These are phyloP conservation scores for Pseudogymnoascus sp. DNA, from an alignment of 2,329 filamentous ascomycete genomes.

Conservation along the genomic window DNA sequence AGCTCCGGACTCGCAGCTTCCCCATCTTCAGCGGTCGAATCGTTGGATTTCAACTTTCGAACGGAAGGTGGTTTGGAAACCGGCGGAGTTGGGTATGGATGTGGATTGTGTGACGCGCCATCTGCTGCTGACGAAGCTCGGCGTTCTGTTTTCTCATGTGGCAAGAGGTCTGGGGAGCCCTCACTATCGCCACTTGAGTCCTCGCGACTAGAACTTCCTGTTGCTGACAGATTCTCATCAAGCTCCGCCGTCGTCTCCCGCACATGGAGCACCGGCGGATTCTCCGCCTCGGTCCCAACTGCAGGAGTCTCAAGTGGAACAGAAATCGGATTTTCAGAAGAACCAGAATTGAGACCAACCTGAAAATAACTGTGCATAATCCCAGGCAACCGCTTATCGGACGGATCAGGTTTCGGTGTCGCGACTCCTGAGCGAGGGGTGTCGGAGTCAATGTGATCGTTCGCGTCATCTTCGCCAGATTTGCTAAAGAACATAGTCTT, in stretches of 20 bases:
- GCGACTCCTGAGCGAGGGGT: slow-evolving; percentile 85
- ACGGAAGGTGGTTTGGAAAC: slow-evolving; percentile 41
- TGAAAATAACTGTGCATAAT: slow-evolving; percentile 97
- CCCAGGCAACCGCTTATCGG: slow-evolving; percentile 89
- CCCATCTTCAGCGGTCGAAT: slow-evolving; percentile 34
- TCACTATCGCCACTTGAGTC: slow-evolving; percentile 21
- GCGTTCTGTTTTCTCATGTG: slow-evolving; percentile 20
- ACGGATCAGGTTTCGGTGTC: slow-evolving; percentile 86
- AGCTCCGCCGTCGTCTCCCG: slow-evolving; percentile 19
- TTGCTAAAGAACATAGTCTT: slow-evolving; percentile 10
- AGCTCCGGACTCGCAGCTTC: slow-evolving; percentile 28
- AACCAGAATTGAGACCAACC: slow-evolving; percentile 74
- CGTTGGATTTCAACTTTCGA: slow-evolving; percentile 36
- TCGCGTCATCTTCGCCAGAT: slow-evolving; percentile 55
- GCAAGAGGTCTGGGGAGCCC: slow-evolving; percentile 18
- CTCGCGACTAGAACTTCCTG: slow-evolving; percentile 22
- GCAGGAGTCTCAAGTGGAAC: slow-evolving; percentile 25
- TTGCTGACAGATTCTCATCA: slow-evolving; percentile 21
- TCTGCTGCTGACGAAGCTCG: slow-evolving; percentile 19
- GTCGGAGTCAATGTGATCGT: slow-evolving; percentile 73
- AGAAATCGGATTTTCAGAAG: slow-evolving; percentile 40
- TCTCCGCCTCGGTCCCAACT: slow-evolving; percentile 18
- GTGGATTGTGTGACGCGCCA: slow-evolving; percentile 17
- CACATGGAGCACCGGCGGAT: slow-evolving; percentile 16
- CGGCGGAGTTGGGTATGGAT: slow-evolving; percentile 52